Base-by-base conservation (phyloP, 2,329 filamentous ascomycete species). In the Venturia asperata region DNA sequence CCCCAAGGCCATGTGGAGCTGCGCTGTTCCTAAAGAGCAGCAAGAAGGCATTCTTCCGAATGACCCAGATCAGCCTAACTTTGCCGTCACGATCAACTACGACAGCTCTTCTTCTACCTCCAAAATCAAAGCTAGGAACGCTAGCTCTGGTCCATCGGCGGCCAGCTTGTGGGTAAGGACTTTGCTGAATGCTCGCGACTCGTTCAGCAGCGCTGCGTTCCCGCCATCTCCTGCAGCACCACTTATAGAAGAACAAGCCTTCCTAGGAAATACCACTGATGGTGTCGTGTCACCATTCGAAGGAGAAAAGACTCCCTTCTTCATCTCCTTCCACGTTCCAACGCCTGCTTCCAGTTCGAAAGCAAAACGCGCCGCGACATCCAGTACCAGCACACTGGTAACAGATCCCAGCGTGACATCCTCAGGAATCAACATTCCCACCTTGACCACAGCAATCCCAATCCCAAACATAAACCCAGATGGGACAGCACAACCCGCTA, bases 301-400 rank as follows among this genome's bases (percentile, higher is more conserved):
- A 0, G 92, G 92, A 68, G 92, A 96, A 76, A 83, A 87, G 10
- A 95, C 93, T 0, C 92, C 93, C 0, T 96, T 97, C 75, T 96
- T 88, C 74, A 89, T 96, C 69, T 91, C 87, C 37, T 81, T 96
- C 64, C 77, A 92, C 68, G 76, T 70, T 71, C 71, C 71, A 68
- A 69, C 67, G 70, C 71, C 66, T 17, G 39, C 34, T 19, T 60
- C 68, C 52, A 56, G 68, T 68, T 24, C 42, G 17, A 63, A 67
- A 9, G 67, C 74, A 45, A 71, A 73, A 21, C 30, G 69, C 67
- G 70, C 62, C 34, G 67, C 34, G 9, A 21, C 41, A 11, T 64
- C 62, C 27, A 30, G 56, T 43, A 66, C 43, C 21, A 41, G 39
- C 39, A 62, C 61, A n/a, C 17, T 42, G 19, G 19, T 30, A 2